A percentile compares a stretch with the other conserved stretches of the same genome.
phyloP scores from a whole-genome alignment of 345 rosid species.

The Toxicodendron radicans region DNA sequence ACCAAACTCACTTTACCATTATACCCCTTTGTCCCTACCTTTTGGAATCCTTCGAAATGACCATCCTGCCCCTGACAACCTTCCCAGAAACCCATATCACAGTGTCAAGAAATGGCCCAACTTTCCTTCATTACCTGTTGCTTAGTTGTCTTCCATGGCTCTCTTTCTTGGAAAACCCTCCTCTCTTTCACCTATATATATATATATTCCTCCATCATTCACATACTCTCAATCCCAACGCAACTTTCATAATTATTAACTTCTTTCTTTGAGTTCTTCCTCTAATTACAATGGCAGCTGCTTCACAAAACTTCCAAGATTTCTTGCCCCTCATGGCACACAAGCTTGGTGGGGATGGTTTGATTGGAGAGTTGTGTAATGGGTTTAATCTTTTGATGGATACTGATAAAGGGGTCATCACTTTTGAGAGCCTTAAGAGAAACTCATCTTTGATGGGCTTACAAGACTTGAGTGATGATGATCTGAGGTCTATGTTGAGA shows the following conservation, averaged over 20 bases:
- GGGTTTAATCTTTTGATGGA: slow-evolving; percentile 80
- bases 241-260: background rate
- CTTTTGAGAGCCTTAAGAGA: slow-evolving; percentile 61
- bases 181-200: slow-evolving; percentile 16
- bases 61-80: slow-evolving; percentile 28
- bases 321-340: slow-evolving; percentile 72
- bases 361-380: slow-evolving; percentile 75
- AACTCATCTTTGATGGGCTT: slow-evolving; percentile 67
- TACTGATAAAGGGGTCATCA: slow-evolving; percentile 62
- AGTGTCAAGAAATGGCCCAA: background rate
- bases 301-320: slow-evolving; percentile 55
- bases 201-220: slow-evolving; percentile 14
- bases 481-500: slow-evolving; percentile 56
- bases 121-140: slow-evolving; percentile 41
- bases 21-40: background rate
- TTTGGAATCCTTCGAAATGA: background rate
- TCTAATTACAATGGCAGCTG: slow-evolving; percentile 32
- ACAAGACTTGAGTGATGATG: slow-evolving; percentile 72
- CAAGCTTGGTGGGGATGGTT: slow-evolving; percentile 79
- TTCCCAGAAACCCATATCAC: slow-evolving; percentile 36
- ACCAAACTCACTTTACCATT: background rate
- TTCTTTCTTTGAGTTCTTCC: slow-evolving; percentile 7
- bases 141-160: slow-evolving; percentile 54
- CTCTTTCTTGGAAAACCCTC: slow-evolving; percentile 61
- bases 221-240: background rate